Evolutionary conservation across 1,284 basidiomycete species (phyloP), one percentile per base, ranked within the genome.

Genomic region (Farysia itapuensis): DNA sequence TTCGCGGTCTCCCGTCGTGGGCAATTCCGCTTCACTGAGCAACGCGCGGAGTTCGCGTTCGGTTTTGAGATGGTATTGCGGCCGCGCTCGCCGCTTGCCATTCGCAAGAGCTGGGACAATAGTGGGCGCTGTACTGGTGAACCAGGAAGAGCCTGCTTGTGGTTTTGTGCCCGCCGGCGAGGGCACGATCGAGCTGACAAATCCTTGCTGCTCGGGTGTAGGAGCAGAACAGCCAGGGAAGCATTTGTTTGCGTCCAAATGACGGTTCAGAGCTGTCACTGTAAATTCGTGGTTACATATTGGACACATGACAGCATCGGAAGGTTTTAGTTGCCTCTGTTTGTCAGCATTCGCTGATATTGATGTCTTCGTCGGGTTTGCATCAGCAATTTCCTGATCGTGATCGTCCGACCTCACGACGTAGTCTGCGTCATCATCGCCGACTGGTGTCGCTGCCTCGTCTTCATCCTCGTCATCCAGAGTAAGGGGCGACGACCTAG

Each of bases 241-340:
- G 44, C 67, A 70, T 20, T 23, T 26, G 12, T 46, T 52, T 22
- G 25, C 46, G 35, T 74, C 72, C 18, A 74, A 53, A 39, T 74
- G 72, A 13, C 48, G 46, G 50, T 74, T 66, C 5, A 74, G 50
- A 2, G 66, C 61, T 3, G 44, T 49, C 13, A 64, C 41, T 14
- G 70, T 69, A 24, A 71, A 71, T 3, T 35, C 45, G 24, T 61
- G 58, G 19, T 42, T 31, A 37, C 72, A 74, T 30, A 74, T 70
- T 2, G 72, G 72, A 36, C 72, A 74, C 21, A 51, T 25, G 0
- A 68, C 60, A 12, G 54, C 20, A 19, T 64, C 57, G 12, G 46
- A 41, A 3, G 63, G 63, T 46, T 43, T 46, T 16, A 63, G 43
- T 26, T 51, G 29, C 23, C 40, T 49, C 35, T 56, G 21, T 22